These are phyloP conservation scores for Aegilops tauschii DNA, from an alignment of 176 grass and related monocot species.

Conservation along the genomic window DNA sequence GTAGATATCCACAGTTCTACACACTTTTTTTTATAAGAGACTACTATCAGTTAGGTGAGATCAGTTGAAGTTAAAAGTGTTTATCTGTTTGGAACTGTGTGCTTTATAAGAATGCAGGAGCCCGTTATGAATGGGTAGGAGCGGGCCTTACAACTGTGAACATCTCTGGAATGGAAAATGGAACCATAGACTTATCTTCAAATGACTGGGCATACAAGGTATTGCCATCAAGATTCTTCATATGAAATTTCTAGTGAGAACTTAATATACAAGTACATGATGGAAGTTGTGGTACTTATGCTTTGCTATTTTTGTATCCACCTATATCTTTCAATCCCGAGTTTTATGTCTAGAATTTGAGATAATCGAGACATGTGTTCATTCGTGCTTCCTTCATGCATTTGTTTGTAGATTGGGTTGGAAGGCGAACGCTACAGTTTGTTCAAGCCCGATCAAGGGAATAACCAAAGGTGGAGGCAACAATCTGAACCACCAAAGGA, in stretches of 20 bases:
- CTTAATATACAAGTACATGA: slow-evolving; percentile 4
- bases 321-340: background rate
- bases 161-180: slow-evolving; percentile 54
- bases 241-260: background rate
- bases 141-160: slow-evolving; percentile 76
- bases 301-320: background rate
- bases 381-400: slow-evolving; percentile 4
- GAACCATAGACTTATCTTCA: slow-evolving; percentile 57
- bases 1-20: background rate
- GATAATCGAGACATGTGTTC: slow-evolving; percentile 5
- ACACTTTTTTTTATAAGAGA: background rate
- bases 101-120: slow-evolving; percentile 74
- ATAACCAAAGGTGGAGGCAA: slow-evolving; percentile 54
- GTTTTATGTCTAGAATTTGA: slow-evolving; percentile 16
- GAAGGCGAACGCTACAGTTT: slow-evolving; percentile 77
- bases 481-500: slow-evolving; percentile 62
- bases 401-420: slow-evolving; percentile 71
- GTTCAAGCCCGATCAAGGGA: slow-evolving; percentile 49
- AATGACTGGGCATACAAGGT: slow-evolving; percentile 84
- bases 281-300: background rate
- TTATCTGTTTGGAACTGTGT: slow-evolving; percentile 20
- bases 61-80: slow-evolving; percentile 1
- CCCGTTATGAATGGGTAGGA: slow-evolving; percentile 86
- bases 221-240: background rate
- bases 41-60: background rate